Evolutionary conservation across 331 rosid species (phyloP), one percentile per base, ranked within the genome.

Genomic region (Erythrophleum ivorense): DNA sequence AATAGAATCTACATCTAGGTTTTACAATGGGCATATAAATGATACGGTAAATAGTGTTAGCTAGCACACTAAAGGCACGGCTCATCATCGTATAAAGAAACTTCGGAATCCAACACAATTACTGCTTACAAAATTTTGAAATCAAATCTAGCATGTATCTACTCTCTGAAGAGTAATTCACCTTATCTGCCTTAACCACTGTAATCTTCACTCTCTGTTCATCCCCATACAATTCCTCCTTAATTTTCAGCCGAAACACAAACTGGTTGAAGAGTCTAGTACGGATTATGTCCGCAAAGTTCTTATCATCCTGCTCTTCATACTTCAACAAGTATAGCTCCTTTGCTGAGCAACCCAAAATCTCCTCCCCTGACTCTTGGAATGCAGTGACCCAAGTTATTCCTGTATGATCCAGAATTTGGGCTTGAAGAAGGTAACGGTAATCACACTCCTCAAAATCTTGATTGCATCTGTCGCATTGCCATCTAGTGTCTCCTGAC

Each of bases 301-400:
- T 87, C 36, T 78, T 86, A 55, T 87, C 97, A 43, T 96, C 92
- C 89, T 88, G 90, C 76, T 87, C 89, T 82, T 92, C 94, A 85
- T 89, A 73, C 89, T 91, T 96, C 90, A 94, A 88, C 58, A 81
- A 38, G 91, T 91, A 91, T 84, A 96, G 79, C 71, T 94, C 97
- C 84, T 89, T 92, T 7, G 99, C 98, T 7, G 97, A 70, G 78
- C 79, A 87, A 75, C 93, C 97, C 82, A 96, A 77, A 76, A 96
- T 94, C 86, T 96, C 99, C 84, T 91, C 99, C 55, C 98, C 99
- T 5, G 90, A 75, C 83, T 96, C 99, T 87, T 96, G 98, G 78
- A 96, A 96, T 68, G 99, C 98, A 11, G 97, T 96, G 74, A 88
- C 98, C 99, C 99, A 94, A 67, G 97, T 88, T 85, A 96, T 78